Percentiles rank a stretch among this genome's conserved stretches.
These are phyloP conservation scores for Candida loeiensis DNA, from an alignment of 805 yeast species.

Conservation along the genomic window DNA sequence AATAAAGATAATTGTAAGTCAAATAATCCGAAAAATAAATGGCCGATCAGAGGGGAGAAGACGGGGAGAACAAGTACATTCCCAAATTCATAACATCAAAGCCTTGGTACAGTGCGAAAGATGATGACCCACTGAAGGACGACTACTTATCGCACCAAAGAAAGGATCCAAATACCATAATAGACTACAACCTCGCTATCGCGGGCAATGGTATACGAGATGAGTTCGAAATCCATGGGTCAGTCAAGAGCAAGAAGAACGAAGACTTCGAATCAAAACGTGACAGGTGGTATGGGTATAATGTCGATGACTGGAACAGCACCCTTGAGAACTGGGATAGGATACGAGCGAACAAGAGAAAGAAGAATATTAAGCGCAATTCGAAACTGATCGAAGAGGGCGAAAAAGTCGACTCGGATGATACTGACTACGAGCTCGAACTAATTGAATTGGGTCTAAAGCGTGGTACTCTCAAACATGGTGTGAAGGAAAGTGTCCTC, in stretches of 20 bases:
- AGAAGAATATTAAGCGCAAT: slow-evolving; percentile 4
- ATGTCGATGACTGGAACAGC: slow-evolving; percentile 56
- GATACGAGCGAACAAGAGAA: slow-evolving; percentile 20
- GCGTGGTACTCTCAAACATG: slow-evolving; percentile 21
- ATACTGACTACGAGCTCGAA: slow-evolving; percentile 41
- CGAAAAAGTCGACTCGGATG: slow-evolving; percentile 27
- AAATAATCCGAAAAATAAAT: background rate
- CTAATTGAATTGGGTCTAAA: slow-evolving; percentile 33
- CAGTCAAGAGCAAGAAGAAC: slow-evolving; percentile 17
- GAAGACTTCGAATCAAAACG: slow-evolving; percentile 65
- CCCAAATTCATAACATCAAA: slow-evolving; percentile 38
- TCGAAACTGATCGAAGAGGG: slow-evolving; percentile 1
- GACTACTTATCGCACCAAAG: slow-evolving; percentile 63
- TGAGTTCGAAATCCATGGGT: slow-evolving; percentile 23
- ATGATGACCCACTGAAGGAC: slow-evolving; percentile 5
- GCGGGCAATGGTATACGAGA: slow-evolving; percentile 58
- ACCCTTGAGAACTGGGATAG: slow-evolving; percentile 46
- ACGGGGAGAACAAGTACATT: slow-evolving; percentile 26
- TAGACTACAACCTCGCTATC: slow-evolving; percentile 49
- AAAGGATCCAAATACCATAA: slow-evolving; percentile 34
- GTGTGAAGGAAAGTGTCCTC: slow-evolving; percentile 29
- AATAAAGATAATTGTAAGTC: background rate
- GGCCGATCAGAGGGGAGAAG: slow-evolving; percentile 7
- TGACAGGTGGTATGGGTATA: slow-evolving; percentile 82
- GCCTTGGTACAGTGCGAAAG: slow-evolving; percentile 36